Conservation (phyloP, 2,329 filamentous ascomycete genomes). For the Fusarium sp. region DNA sequence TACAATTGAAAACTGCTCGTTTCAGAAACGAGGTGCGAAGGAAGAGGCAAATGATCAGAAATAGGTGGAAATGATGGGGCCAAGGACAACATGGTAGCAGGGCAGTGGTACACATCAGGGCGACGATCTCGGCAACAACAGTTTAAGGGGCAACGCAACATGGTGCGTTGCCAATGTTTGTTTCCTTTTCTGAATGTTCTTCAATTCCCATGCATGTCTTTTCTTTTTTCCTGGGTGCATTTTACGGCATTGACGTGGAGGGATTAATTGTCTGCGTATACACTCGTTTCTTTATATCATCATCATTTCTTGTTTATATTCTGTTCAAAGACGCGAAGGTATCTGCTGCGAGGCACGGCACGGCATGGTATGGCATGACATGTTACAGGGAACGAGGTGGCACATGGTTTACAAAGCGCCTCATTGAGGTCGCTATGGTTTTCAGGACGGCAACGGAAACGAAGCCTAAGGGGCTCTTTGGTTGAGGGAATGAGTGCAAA, state of each 20-base stretch:
- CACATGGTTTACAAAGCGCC: constrained; percentile 1
- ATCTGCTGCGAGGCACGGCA: constrained; percentile 43
- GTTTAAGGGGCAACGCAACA: constrained; percentile 24
- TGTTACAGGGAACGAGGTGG: constrained; percentile 4
- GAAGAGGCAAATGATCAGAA: constrained; percentile 3
- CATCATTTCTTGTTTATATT: constrained; percentile 19
- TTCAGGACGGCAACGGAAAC: neutral
- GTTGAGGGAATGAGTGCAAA: neutral
- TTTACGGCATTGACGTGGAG: constrained; percentile 23
- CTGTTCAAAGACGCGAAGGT: constrained; percentile 34
- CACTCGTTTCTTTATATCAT: constrained; percentile 28
- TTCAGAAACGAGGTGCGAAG: neutral
- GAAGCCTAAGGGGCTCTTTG: neutral
- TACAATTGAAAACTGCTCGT: constrained; percentile 8
- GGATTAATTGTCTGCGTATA: constrained; percentile 31
- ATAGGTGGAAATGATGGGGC: constrained; percentile 6
- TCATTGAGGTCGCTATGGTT: neutral
- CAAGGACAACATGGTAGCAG: neutral
- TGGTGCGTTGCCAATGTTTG: constrained; percentile 22
- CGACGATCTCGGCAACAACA: constrained; percentile 15
- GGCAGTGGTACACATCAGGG: constrained; percentile 3
- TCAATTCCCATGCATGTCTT: constrained; percentile 17
- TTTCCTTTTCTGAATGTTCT: constrained; percentile 27
- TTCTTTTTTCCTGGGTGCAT: constrained; percentile 18
- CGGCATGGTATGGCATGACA: constrained; percentile 2